These are phyloP conservation scores for Cryptosporidium parvum DNA, from an alignment of 169 alveolate species.

Conservation along the genomic window DNA sequence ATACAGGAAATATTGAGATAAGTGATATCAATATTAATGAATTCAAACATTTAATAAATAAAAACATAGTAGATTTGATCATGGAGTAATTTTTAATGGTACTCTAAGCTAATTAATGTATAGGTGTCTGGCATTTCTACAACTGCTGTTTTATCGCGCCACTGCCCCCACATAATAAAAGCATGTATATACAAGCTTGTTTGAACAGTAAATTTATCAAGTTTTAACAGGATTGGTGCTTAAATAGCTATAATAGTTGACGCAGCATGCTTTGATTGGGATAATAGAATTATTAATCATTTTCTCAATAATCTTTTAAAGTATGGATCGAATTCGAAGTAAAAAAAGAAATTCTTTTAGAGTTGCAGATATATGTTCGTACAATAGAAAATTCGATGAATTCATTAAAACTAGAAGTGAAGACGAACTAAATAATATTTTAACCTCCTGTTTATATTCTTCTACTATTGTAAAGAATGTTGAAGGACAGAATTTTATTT, in stretches of 20 bases:
- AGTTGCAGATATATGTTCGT: slow-evolving; percentile 20
- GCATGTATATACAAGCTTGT: not conserved
- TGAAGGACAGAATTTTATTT: slow-evolving; percentile 59
- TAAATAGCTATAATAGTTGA: not conserved
- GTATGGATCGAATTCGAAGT: not conserved
- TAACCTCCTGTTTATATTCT: slow-evolving; percentile 11
- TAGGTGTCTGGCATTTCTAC: not conserved
- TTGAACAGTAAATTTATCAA: not conserved
- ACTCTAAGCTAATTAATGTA: not conserved
- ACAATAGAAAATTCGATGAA: slow-evolving; percentile 13
- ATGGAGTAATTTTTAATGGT: not conserved
- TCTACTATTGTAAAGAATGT: slow-evolving; percentile 46
- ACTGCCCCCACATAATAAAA: not conserved
- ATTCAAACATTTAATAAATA: not conserved
- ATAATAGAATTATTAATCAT: not conserved
- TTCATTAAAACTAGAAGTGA: not conserved
- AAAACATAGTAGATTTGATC: slow-evolving; percentile 3
- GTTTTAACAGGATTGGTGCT: not conserved
- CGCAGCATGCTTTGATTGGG: not conserved
- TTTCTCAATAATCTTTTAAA: not conserved
- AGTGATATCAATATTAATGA: not conserved
- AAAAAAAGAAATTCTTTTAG: slow-evolving; percentile 1
- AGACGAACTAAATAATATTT: not conserved
- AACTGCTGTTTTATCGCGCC: not conserved
- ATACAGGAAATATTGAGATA: slow-evolving; percentile 14